A percentile compares a stretch with the other conserved stretches of the same genome.
Conservation (phyloP, 1,284 basidiomycete genomes). For the Cutaneotrichosporon sp. region DNA sequence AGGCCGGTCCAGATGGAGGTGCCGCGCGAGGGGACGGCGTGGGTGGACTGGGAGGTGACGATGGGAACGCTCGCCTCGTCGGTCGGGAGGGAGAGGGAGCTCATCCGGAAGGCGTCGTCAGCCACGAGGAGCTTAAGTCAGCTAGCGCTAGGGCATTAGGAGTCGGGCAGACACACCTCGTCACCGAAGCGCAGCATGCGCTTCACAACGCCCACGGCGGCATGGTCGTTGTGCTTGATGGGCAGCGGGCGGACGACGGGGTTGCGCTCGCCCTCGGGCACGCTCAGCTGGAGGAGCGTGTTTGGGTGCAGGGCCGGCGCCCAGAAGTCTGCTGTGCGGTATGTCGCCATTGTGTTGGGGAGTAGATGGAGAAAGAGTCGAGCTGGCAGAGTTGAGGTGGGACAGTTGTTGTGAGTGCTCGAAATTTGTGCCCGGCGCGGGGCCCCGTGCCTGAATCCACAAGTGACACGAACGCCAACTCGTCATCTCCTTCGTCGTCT, state of each 20-base stretch:
- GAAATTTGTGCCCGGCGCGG: constrained; percentile 5
- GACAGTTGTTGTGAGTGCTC: not conserved
- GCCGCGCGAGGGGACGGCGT: constrained; percentile 15
- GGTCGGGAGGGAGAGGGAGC: constrained; percentile 29
- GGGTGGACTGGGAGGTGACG: constrained; percentile 16
- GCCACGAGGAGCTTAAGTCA: constrained; percentile 35
- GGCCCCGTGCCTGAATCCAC: not conserved
- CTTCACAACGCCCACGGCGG: constrained; percentile 41
- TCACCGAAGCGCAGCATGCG: constrained; percentile 28
- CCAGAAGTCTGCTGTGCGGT: constrained; percentile 43
- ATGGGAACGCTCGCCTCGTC: constrained; percentile 18
- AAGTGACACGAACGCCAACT: not conserved
- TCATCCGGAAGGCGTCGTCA: constrained; percentile 44
- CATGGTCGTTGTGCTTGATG: constrained; percentile 41
- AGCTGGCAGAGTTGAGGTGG: not conserved
- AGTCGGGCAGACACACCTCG: constrained; percentile 12
- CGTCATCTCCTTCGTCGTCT: constrained; percentile 2
- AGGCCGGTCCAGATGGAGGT: constrained; percentile 24
- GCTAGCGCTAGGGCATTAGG: not conserved
- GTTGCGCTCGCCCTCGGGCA: constrained; percentile 36
- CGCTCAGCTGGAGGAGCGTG: constrained; percentile 47
- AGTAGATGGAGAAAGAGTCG: not conserved
- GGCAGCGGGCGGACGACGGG: constrained; percentile 48
- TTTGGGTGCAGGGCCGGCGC: constrained; percentile 49
- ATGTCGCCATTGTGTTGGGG: constrained; percentile 17